These are phyloP conservation scores for Lindgomyces ingoldianus DNA, from an alignment of 495 filamentous ascomycete genomes.

Conservation along the genomic window DNA sequence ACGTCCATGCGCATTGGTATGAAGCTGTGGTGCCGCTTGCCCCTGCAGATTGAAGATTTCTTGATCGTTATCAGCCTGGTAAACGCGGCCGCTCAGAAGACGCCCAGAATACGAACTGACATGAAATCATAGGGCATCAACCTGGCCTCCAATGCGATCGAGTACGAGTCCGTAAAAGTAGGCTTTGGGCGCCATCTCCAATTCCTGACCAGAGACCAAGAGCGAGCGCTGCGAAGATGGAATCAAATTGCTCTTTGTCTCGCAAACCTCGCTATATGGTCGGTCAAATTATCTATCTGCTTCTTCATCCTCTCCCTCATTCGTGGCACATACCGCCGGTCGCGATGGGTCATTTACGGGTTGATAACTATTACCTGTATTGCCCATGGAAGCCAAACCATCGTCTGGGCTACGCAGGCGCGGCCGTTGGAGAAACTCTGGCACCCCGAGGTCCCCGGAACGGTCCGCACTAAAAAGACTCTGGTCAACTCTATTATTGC, in stretches of 20 bases:
- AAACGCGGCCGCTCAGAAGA: too few species aligned
- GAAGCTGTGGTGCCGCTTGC: background rate
- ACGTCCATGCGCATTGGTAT: background rate
- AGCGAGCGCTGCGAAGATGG: background rate
- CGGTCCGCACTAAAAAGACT: too few species aligned
- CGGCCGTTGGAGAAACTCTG: constrained; percentile 13
- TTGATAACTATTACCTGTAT: constrained; percentile 7
- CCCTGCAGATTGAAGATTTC: background rate
- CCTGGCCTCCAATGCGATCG: background rate
- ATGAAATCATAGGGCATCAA: constrained; percentile 1
- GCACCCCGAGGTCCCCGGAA: too few species aligned
- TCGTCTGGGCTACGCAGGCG: constrained; percentile 16
- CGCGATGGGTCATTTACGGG: background rate
- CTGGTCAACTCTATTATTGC: too few species aligned
- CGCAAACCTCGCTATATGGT: background rate
- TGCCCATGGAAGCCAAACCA: background rate
- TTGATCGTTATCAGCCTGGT: background rate
- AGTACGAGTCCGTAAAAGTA: background rate
- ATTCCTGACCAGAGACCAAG: background rate
- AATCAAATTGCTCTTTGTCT: background rate
- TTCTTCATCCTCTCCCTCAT: constrained; percentile 1
- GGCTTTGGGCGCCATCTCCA: background rate
- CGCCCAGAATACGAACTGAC: too few species aligned
- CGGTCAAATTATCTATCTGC: background rate
- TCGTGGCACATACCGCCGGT: background rate